Evolutionary conservation across 1,284 basidiomycete species (phyloP).

Genomic region (Heterobasidion occidentale): DNA sequence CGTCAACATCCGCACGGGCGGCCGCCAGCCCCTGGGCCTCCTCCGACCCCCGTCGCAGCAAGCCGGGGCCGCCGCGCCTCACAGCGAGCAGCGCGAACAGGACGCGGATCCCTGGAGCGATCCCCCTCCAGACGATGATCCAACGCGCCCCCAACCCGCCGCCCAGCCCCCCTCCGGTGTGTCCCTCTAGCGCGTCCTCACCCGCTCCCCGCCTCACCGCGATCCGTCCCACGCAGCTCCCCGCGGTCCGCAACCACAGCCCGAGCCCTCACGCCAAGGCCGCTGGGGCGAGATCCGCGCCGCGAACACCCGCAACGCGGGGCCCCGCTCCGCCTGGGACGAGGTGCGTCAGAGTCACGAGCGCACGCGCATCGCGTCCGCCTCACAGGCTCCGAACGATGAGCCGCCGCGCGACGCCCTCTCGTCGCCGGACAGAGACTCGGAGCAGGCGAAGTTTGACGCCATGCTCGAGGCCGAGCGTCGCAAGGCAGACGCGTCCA

Average conservation of each 20-base stretch:
- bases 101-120: not conserved
- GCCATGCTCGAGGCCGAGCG: slow-evolving; percentile 51
- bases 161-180: too few species aligned
- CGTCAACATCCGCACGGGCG: slow-evolving; percentile 22
- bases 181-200: too few species aligned
- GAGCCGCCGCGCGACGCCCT: slow-evolving; percentile 4
- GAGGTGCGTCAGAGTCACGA: slow-evolving; percentile 53
- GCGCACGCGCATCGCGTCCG: slow-evolving; percentile 18
- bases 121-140: not conserved
- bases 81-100: not conserved
- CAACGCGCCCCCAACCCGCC: too few species aligned
- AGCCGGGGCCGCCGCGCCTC: not conserved
- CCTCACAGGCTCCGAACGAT: not conserved
- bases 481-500: slow-evolving; percentile 18
- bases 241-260: slow-evolving; percentile 8
- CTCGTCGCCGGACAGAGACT: slow-evolving; percentile 16
- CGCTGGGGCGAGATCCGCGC: slow-evolving; percentile 61
- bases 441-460: slow-evolving; percentile 50
- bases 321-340: slow-evolving; percentile 56
- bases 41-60: slow-evolving; percentile 8
- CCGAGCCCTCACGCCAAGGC: slow-evolving; percentile 20
- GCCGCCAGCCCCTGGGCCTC: slow-evolving; percentile 6
- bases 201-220: too few species aligned
- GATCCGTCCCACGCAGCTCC: not conserved
- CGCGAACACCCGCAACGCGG: slow-evolving; percentile 35